A percentile compares a stretch with the other conserved stretches of the same genome.
phyloP scores from a whole-genome alignment of 2,329 filamentous ascomycete species.

The Botryotinia convoluta region DNA sequence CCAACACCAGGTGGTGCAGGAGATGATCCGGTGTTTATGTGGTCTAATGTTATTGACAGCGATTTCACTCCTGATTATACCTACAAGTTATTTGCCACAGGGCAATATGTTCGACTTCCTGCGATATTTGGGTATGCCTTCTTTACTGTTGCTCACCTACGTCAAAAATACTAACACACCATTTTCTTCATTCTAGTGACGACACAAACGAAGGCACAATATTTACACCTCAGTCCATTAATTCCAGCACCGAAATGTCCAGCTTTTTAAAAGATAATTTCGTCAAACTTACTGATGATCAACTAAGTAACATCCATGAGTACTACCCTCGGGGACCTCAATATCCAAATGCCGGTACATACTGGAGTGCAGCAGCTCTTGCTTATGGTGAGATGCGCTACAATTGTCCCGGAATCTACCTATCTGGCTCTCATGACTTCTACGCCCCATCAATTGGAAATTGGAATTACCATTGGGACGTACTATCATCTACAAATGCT shows the following conservation, averaged over 20 bases:
- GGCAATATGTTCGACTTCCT: constrained; percentile 54
- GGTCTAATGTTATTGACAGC: constrained; percentile 54
- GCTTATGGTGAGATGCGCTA: constrained; percentile 66
- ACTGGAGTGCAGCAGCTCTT: constrained; percentile 57
- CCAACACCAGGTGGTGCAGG: constrained; percentile 38
- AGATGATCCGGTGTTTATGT: constrained; percentile 49
- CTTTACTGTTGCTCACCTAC: neutral
- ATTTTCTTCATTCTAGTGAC: constrained; percentile 39
- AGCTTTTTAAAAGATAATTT: constrained; percentile 58
- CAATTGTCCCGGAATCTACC: constrained; percentile 59
- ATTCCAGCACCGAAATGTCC: constrained; percentile 49
- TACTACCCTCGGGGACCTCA: constrained; percentile 53
- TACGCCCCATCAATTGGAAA: constrained; percentile 38
- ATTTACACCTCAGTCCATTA: constrained; percentile 53
- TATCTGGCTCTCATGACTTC: constrained; percentile 37
- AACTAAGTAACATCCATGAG: constrained; percentile 51
- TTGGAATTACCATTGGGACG: constrained; percentile 64
- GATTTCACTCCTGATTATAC: constrained; percentile 51
- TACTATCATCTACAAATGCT: constrained; percentile 55
- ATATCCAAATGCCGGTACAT: constrained; percentile 50
- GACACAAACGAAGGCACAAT: constrained; percentile 65
- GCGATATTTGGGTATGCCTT: constrained; percentile 44
- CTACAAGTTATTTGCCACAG: constrained; percentile 48
- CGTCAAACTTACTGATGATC: constrained; percentile 49
- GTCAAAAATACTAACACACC: neutral